A percentile compares a stretch with the other conserved stretches of the same genome.
Evolutionary conservation across 1,139 yeast species (phyloP).

Genomic region (Blastobotrys malaysiensis): DNA sequence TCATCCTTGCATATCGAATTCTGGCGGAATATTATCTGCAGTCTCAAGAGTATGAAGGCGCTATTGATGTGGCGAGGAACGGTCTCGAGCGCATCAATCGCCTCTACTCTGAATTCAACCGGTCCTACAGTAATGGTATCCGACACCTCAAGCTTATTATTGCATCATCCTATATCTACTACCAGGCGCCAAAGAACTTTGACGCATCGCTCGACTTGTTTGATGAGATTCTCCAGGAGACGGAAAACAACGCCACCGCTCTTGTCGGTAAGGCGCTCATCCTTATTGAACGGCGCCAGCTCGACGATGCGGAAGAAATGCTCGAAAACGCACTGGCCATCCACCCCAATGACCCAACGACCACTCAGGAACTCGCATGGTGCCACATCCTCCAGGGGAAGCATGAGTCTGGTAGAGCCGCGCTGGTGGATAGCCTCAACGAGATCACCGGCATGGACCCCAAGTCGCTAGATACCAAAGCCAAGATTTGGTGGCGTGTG

Average conservation of each 20-base stretch:
- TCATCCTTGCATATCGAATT: slow-evolving; percentile 61
- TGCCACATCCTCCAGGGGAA: slow-evolving; percentile 56
- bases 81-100: slow-evolving; percentile 51
- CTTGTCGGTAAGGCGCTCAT: slow-evolving; percentile 79
- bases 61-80: slow-evolving; percentile 54
- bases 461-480: slow-evolving; percentile 50
- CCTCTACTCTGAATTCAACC: slow-evolving; percentile 43
- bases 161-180: slow-evolving; percentile 74
- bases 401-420: slow-evolving; percentile 49
- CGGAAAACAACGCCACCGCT: slow-evolving; percentile 54
- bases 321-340: slow-evolving; percentile 47
- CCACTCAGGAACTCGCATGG: slow-evolving; percentile 74
- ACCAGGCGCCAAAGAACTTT: slow-evolving; percentile 87
- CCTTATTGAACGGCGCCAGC: slow-evolving; percentile 57
- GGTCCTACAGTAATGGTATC: slow-evolving; percentile 46
- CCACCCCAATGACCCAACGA: slow-evolving; percentile 53
- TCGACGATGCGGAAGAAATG: slow-evolving; percentile 47
- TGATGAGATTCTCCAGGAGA: slow-evolving; percentile 50
- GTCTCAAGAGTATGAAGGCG: slow-evolving; percentile 58
- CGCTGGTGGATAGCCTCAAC: slow-evolving; percentile 42
- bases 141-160: slow-evolving; percentile 58
- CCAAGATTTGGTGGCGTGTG: slow-evolving; percentile 63
- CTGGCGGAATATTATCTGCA: slow-evolving; percentile 56
- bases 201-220: slow-evolving; percentile 68
- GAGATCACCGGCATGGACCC: slow-evolving; percentile 47